These are phyloP conservation scores for Dorcoceras hygrometricum DNA, from an alignment of 257 asterid species.

Conservation along the genomic window DNA sequence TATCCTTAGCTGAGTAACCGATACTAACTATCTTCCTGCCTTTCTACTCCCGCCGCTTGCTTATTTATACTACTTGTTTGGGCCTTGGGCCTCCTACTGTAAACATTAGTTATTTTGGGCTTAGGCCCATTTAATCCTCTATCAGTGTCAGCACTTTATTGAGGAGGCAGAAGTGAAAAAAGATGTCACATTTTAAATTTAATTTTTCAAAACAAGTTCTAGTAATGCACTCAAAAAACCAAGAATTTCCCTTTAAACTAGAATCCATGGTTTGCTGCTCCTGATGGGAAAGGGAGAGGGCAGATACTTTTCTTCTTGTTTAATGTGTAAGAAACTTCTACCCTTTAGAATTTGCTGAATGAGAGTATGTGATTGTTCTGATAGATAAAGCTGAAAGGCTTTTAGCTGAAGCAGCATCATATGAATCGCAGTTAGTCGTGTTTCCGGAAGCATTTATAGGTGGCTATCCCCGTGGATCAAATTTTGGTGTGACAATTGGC, in stretches of 20 bases:
- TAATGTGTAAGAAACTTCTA: background rate
- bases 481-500: slow-evolving; percentile 81
- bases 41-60: too few species aligned
- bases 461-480: slow-evolving; percentile 96
- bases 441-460: slow-evolving; percentile 98
- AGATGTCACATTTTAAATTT: background rate
- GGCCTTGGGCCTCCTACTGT: too few species aligned
- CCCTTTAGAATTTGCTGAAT: background rate
- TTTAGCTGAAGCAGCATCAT: slow-evolving; percentile 90
- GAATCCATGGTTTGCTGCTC: too few species aligned
- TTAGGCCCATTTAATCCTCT: too few species aligned
- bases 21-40: too few species aligned
- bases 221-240: too few species aligned
- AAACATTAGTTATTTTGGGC: too few species aligned
- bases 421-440: slow-evolving; percentile 84
- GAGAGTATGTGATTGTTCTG: slow-evolving; percentile 1
- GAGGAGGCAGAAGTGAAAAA: background rate
- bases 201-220: too few species aligned
- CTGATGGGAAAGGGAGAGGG: background rate
- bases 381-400: slow-evolving; percentile 94
- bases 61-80: too few species aligned
- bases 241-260: too few species aligned
- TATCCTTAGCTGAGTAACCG: too few species aligned
- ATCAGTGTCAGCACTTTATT: background rate
- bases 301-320: background rate